Conservation (phyloP, 768 basidiomycete genomes). For the Crepidotus variabilis region DNA sequence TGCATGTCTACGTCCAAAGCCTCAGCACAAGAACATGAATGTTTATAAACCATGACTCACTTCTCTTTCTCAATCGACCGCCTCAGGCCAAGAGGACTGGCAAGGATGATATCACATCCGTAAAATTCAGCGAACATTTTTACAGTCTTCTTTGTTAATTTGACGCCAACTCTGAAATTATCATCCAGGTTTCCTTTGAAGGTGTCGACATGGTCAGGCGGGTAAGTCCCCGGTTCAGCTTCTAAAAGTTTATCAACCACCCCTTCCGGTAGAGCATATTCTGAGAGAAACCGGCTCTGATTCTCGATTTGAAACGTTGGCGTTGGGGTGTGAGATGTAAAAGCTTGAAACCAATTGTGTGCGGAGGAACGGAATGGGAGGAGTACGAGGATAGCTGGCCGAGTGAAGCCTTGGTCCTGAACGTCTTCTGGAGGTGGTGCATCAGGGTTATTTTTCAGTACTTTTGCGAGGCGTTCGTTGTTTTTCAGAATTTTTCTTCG, state of each 20-base stretch:
- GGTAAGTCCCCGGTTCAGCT: constrained; percentile 74
- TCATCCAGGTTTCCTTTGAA: constrained; percentile 98
- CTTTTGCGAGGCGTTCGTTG: constrained; percentile 84
- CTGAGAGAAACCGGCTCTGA: constrained; percentile 71
- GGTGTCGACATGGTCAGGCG: constrained; percentile 85
- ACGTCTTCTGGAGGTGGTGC: constrained; percentile 64
- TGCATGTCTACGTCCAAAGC: constrained; percentile 49
- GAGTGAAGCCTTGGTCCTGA: constrained; percentile 97
- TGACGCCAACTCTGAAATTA: constrained; percentile 88
- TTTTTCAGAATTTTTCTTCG: constrained; percentile 88
- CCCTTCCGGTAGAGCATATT: constrained; percentile 80
- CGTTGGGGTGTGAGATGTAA: constrained; percentile 72
- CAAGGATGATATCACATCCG: constrained; percentile 85
- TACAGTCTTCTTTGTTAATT: constrained; percentile 87
- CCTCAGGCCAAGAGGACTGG: constrained; percentile 88
- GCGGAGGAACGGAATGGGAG: constrained; percentile 92
- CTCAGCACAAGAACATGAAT: neutral
- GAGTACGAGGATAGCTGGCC: constrained; percentile 89
- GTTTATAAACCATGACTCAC: constrained; percentile 38
- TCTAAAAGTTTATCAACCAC: constrained; percentile 75
- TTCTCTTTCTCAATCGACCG: constrained; percentile 94
- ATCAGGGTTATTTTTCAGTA: constrained; percentile 50
- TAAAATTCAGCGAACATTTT: constrained; percentile 93
- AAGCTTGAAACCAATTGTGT: constrained; percentile 73
- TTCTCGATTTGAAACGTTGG: constrained; percentile 85